Conservation (phyloP, 192 early-diverging fungal species). For the Funneliformis geosporum region DNA sequence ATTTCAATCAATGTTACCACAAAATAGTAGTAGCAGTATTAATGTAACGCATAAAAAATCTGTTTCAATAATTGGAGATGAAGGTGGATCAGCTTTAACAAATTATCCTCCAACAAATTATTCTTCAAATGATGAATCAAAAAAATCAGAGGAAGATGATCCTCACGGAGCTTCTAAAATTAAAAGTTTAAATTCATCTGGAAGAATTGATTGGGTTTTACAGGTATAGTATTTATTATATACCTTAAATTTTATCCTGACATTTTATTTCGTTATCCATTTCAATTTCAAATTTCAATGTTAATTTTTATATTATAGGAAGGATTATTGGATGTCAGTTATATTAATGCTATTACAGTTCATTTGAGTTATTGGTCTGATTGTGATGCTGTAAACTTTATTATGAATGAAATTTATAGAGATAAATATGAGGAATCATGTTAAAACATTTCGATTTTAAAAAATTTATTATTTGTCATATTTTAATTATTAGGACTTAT, state of each 20-base stretch:
- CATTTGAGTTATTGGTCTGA: slow-evolving; percentile 56
- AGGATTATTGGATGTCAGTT: slow-evolving; percentile 21
- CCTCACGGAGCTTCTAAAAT: slow-evolving; percentile 37
- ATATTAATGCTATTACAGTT: slow-evolving; percentile 33
- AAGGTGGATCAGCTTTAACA: not conserved
- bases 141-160: not conserved
- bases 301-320: not conserved
- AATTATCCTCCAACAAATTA: slow-evolving; percentile 33
- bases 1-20: slow-evolving; percentile 26
- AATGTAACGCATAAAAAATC: slow-evolving; percentile 1
- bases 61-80: not conserved
- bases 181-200: slow-evolving; percentile 47
- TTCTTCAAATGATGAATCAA: not conserved
- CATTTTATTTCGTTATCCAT: slow-evolving; percentile 38
- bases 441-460: no score
- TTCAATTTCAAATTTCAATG: slow-evolving; percentile 24
- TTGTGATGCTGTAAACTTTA: slow-evolving; percentile 61
- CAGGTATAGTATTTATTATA: slow-evolving; percentile 42
- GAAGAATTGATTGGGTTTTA: slow-evolving; percentile 53
- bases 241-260: no score
- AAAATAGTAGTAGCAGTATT: not conserved
- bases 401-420: slow-evolving; percentile 58
- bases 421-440: not conserved
- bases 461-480: no score
- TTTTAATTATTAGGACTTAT: no score